Conservation (phyloP, 192 early-diverging fungal species). For the Coemansia sp. region DNA sequence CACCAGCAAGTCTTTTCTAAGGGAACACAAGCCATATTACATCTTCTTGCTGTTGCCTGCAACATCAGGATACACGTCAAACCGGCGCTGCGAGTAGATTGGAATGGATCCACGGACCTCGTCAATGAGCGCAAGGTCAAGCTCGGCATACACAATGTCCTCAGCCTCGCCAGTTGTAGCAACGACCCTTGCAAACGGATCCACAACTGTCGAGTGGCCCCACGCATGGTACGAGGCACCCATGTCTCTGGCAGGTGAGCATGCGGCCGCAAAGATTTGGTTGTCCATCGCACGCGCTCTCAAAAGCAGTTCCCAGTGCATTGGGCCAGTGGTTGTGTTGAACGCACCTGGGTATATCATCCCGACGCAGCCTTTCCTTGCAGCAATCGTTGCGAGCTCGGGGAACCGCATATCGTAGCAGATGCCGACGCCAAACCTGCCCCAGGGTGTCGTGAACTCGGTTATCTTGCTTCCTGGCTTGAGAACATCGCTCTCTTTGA, state of each 20-base stretch:
- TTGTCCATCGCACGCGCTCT: slow-evolving; percentile 90
- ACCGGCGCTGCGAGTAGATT: slow-evolving; percentile 76
- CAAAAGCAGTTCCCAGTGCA: slow-evolving; percentile 92
- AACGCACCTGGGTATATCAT: slow-evolving; percentile 99
- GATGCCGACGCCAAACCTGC: slow-evolving; percentile 88
- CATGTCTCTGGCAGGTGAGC: slow-evolving; percentile 89
- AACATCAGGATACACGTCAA: slow-evolving; percentile 89
- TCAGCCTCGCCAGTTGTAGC: slow-evolving; percentile 75
- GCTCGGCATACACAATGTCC: slow-evolving; percentile 77
- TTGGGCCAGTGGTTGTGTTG: slow-evolving; percentile 92
- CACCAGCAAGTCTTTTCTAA: neutral
- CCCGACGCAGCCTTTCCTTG: slow-evolving; percentile 76
- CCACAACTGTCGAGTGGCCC: slow-evolving; percentile 91
- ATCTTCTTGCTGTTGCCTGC: neutral
- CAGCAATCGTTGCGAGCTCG: slow-evolving; percentile 93
- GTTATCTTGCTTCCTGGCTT: slow-evolving; percentile 75
- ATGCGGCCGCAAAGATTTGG: slow-evolving; percentile 89
- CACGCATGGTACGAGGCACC: slow-evolving; percentile 81
- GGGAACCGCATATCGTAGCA: slow-evolving; percentile 99
- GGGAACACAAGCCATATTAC: neutral
- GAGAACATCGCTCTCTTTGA: slow-evolving; percentile 87
- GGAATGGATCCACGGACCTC: slow-evolving; percentile 75
- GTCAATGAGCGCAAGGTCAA: slow-evolving; percentile 62
- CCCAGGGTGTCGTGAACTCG: slow-evolving; percentile 77
- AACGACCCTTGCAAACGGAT: slow-evolving; percentile 75